phyloP scores from a whole-genome alignment of 2,329 filamentous ascomycete species.

The Shiraia sp. region DNA sequence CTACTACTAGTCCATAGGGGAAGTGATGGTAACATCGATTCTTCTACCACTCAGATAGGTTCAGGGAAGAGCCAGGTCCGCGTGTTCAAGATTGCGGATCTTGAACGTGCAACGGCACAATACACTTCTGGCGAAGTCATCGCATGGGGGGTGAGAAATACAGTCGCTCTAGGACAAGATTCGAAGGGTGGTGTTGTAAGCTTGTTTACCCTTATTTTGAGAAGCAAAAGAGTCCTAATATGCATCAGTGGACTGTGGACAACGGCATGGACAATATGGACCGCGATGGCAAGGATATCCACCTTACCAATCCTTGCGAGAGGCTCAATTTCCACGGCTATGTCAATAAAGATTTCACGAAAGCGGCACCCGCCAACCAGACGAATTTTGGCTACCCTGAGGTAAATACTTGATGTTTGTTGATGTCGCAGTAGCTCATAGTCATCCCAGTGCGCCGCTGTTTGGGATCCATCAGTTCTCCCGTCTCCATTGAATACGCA shows the following conservation, averaged over 20 bases:
- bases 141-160: slow-evolving; percentile 72
- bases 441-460: slow-evolving; percentile 57
- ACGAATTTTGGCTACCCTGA: slow-evolving; percentile 71
- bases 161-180: slow-evolving; percentile 67
- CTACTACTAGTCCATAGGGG: slow-evolving; percentile 67
- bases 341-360: slow-evolving; percentile 49
- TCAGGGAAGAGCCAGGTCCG: slow-evolving; percentile 67
- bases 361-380: slow-evolving; percentile 32
- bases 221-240: neutral
- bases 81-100: slow-evolving; percentile 55
- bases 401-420: too few relatives aligned
- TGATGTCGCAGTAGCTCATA: too few relatives aligned
- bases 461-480: slow-evolving; percentile 61
- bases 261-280: slow-evolving; percentile 67
- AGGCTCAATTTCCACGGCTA: slow-evolving; percentile 55
- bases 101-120: slow-evolving; percentile 26
- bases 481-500: slow-evolving; percentile 46
- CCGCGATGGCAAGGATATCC: slow-evolving; percentile 60
- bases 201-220: neutral
- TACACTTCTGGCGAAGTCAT: slow-evolving; percentile 53
- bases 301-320: slow-evolving; percentile 68
- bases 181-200: slow-evolving; percentile 49
- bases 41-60: slow-evolving; percentile 49
- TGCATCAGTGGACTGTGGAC: slow-evolving; percentile 55
- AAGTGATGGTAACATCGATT: slow-evolving; percentile 64